These are phyloP conservation scores for Trametes coccinea DNA, from an alignment of 768 basidiomycete genomes.

Conservation along the genomic window DNA sequence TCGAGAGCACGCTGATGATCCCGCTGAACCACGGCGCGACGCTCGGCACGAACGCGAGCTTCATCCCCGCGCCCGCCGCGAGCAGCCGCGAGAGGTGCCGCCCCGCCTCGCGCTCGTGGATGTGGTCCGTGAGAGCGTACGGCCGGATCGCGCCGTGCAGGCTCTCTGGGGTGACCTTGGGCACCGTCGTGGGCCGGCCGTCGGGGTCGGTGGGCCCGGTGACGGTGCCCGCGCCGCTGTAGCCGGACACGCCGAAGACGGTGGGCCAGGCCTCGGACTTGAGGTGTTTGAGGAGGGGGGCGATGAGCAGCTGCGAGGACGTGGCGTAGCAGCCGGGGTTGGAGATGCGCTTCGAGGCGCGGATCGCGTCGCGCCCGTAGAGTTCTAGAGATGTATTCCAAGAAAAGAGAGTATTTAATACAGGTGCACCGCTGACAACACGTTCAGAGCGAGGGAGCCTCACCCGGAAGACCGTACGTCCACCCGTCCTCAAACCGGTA, in stretches of 20 bases:
- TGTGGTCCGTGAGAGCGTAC: conserved; percentile 94
- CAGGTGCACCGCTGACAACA: conserved; percentile 34
- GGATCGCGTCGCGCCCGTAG: conserved; percentile 73
- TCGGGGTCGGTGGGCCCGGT: conserved; percentile 60
- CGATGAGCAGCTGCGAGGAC: conserved; percentile 86
- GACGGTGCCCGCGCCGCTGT: conserved; percentile 92
- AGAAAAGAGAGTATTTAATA: conserved; percentile 35
- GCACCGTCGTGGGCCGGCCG: conserved; percentile 70
- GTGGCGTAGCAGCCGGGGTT: conserved; percentile 99
- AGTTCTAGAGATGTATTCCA: conserved; percentile 59
- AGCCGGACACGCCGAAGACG: conserved; percentile 91
- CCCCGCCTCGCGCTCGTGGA: conserved; percentile 96
- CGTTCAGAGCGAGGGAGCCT: conserved; percentile 47
- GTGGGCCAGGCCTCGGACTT: conserved; percentile 65
- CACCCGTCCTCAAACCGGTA: conserved; percentile 93
- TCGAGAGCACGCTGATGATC: conserved; percentile 83
- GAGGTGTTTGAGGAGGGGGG: conserved; percentile 79
- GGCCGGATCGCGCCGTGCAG: conserved; percentile 77
- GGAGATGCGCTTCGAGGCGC: conserved; percentile 79
- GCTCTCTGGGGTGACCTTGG: conserved; percentile 80
- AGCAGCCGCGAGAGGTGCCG: conserved; percentile 74
- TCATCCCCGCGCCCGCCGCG: conserved; percentile 33
- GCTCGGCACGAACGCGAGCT: conserved; percentile 82
- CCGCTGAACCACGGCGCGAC: conserved; percentile 97
- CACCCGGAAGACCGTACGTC: conserved; percentile 99